Percentiles rank a stretch among this genome's conserved stretches.
Conservation (phyloP, 2,329 filamentous ascomycete genomes). For the Fusarium decemcellulare region DNA sequence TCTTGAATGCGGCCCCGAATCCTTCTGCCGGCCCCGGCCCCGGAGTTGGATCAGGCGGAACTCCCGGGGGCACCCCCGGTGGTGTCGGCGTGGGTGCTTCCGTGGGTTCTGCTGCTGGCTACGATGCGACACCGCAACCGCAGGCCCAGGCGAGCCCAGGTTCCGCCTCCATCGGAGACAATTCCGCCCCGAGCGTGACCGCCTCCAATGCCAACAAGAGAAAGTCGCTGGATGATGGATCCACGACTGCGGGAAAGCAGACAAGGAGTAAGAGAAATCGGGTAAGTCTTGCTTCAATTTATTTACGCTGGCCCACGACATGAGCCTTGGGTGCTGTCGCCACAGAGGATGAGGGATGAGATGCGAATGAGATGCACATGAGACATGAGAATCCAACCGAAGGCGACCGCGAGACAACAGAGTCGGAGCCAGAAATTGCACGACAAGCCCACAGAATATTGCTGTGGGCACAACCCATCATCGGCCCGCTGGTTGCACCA, state of each 20-base stretch:
- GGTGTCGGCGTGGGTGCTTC: conserved; percentile 41
- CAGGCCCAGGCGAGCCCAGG: conserved; percentile 52
- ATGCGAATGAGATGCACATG: conserved; percentile 17
- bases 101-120: conserved; percentile 49
- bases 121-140: conserved; percentile 51
- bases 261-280: conserved; percentile 73
- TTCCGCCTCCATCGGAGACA: conserved; percentile 62
- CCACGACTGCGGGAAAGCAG: conserved; percentile 57
- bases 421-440: conserved; percentile 12
- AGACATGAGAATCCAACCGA: background rate
- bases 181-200: conserved; percentile 59
- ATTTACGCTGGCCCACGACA: conserved; percentile 3
- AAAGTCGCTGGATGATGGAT: conserved; percentile 59
- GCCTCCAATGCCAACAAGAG: conserved; percentile 51
- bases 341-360: conserved; percentile 14
- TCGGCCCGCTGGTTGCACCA: conserved; percentile 24
- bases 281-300: conserved; percentile 55
- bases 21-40: conserved; percentile 39
- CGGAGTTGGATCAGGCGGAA: conserved; percentile 35
- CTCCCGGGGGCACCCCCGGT: conserved; percentile 36
- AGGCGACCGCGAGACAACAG: conserved; percentile 7
- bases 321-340: background rate
- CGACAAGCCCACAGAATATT: conserved; percentile 22
- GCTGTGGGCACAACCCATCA: conserved; percentile 1
- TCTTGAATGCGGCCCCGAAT: conserved; percentile 42